phyloP scores from a whole-genome alignment of 2,329 filamentous ascomycete genomes.

The Clonostachys byssicola region DNA sequence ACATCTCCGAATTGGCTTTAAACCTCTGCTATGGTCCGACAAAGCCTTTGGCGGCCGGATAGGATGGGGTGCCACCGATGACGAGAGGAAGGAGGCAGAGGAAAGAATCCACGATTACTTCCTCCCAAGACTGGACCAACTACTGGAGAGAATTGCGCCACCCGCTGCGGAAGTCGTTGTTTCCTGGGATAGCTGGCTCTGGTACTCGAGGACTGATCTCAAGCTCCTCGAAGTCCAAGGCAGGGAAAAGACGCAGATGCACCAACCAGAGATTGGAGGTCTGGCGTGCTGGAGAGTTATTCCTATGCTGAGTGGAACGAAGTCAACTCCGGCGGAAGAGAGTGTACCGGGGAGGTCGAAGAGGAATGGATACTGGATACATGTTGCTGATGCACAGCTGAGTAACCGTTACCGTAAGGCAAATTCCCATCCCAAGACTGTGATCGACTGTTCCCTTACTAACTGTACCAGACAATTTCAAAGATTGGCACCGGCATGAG shows the following conservation, averaged over 20 bases:
- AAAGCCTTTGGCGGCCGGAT: neutral
- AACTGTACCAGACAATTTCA: too few relatives aligned
- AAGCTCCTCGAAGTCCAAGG: neutral
- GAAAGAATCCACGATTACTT: neutral
- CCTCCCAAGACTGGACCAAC: neutral
- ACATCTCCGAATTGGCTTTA: neutral
- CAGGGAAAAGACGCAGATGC: neutral
- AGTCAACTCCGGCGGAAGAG: too few relatives aligned
- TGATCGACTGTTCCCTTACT: too few relatives aligned
- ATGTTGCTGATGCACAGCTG: too few relatives aligned
- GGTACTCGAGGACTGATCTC: neutral
- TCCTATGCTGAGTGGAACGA: neutral
- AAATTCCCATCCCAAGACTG: too few relatives aligned
- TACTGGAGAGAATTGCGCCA: neutral
- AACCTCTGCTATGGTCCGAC: neutral
- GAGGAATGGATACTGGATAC: too few relatives aligned
- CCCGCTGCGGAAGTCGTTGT: neutral
- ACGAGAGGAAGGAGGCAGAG: neutral
- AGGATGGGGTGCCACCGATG: neutral
- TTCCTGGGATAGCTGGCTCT: neutral
- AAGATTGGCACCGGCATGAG: too few relatives aligned
- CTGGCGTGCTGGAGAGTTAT: neutral
- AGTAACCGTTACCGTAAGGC: too few relatives aligned
- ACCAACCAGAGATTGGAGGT: neutral
- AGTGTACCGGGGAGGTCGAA: too few relatives aligned